Evolutionary conservation across 2,329 filamentous ascomycete genomes (phyloP).

Genomic region (Fusarium sterilihyphosum): DNA sequence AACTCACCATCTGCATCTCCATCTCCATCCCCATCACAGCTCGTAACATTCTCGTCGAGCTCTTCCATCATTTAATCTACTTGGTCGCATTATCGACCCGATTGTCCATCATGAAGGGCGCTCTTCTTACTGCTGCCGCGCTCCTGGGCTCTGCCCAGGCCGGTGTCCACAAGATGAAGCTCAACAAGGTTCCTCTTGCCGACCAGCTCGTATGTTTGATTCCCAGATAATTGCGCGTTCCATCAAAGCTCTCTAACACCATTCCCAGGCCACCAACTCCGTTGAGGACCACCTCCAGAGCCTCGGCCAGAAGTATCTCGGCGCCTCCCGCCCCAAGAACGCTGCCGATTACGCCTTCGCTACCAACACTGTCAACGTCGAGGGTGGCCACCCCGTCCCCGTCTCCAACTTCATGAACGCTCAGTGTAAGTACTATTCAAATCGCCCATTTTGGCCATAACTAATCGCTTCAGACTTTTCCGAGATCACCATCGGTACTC

Average conservation of each 20-base stretch:
- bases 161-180: constrained; percentile 93
- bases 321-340: constrained; percentile 68
- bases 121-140: constrained; percentile 80
- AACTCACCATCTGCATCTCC: constrained; percentile 10
- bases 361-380: constrained; percentile 72
- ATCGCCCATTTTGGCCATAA: neutral
- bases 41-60: constrained; percentile 16
- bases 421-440: constrained; percentile 76
- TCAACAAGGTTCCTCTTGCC: constrained; percentile 92
- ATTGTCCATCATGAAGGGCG: constrained; percentile 80
- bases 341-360: constrained; percentile 84
- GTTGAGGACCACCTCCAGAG: constrained; percentile 84
- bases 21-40: constrained; percentile 19
- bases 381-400: constrained; percentile 81
- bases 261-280: constrained; percentile 74
- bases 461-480: constrained; percentile 79
- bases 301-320: constrained; percentile 97
- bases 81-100: constrained; percentile 23
- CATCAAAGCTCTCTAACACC: constrained; percentile 18
- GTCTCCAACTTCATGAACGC: constrained; percentile 99
- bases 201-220: constrained; percentile 83
- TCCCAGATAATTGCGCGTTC: neutral
- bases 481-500: constrained; percentile 91
- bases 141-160: constrained; percentile 86
- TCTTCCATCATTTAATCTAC: neutral